Base-by-base conservation (phyloP, 2,329 filamentous ascomycete genomes). In the Didymella lethalis region DNA sequence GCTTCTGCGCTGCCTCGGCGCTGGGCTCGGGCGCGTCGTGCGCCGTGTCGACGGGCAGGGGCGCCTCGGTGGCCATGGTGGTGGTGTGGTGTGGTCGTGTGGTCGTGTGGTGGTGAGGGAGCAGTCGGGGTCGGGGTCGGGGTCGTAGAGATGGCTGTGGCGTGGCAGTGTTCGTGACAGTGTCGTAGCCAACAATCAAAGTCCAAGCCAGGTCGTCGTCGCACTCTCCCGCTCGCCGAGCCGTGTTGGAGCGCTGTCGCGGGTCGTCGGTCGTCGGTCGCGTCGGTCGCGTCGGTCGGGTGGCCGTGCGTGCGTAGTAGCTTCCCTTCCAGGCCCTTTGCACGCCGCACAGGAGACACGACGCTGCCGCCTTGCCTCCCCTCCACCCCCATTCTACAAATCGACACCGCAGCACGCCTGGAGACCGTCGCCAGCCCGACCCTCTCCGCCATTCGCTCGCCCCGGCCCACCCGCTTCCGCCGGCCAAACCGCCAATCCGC, bases 1-100 rank as follows among this genome's bases (percentile, higher is more conserved):
- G 60, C 62, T 74, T 74, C 46, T 64, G 67, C n/a, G 62, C 64
- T 48, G 63, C 61, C 34, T 74, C 67, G 49, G 62, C 63, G 32
- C 44, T 51, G 38, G 34, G 60, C 14, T 52, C 56, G 26, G 47
- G 51, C 38, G 48, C 44, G 34, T 63, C 59, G 32, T 59, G 54
- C 47, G 47, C 23, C 29, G 59, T 48, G 29, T 65, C 65, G 11
- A 48, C 51, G 43, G 61, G 62, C 32, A 41, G 43, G 18, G 48
- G 48, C 36, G 64, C 65, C 59, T 73, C 71, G 54, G 71, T 62
- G 49, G 72, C 70, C 74, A 76, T 75, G 63, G 55, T 61, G 60
- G 18, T 18, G 18, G 18, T 18, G 18, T 18, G 18, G 38, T 29
- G 32, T 7, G 29, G 18, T 23, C 7, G 36, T 8, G 51, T 20